A percentile compares a stretch with the other conserved stretches of the same genome.
These are phyloP conservation scores for Voacanga thouarsii DNA, from an alignment of 257 asterid genomes.

Conservation along the genomic window DNA sequence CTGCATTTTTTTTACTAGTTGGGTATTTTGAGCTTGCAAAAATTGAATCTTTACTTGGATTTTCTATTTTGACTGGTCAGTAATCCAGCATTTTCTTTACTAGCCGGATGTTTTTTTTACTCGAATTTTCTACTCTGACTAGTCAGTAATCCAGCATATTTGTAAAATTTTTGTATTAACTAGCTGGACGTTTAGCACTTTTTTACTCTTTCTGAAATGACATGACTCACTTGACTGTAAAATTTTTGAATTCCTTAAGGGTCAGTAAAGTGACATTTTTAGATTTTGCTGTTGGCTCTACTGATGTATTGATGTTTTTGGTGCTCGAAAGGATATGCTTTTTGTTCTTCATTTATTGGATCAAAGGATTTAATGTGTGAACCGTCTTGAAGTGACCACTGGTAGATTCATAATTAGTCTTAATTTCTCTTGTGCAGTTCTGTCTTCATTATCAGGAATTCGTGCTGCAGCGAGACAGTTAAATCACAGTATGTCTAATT, in stretches of 20 bases:
- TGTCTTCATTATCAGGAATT: constrained; percentile 47
- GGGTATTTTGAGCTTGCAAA: not conserved
- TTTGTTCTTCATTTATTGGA: not conserved
- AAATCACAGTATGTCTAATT: constrained; percentile 27
- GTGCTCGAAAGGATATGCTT: not conserved
- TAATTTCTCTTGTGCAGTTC: constrained; percentile 33
- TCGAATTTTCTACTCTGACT: not conserved
- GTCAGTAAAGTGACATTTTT: not conserved
- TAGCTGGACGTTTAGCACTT: not conserved
- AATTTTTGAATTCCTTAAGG: not conserved
- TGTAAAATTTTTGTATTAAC: not conserved
- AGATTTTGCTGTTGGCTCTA: not conserved
- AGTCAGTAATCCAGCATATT: not conserved
- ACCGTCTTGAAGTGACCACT: not conserved
- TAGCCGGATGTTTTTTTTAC: not conserved
- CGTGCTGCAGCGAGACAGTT: constrained; percentile 28
- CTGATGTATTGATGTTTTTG: not conserved
- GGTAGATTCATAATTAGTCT: constrained; percentile 9
- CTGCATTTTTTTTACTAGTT: not conserved
- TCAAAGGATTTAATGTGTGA: not conserved
- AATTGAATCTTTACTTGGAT: not conserved
- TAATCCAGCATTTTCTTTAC: not conserved
- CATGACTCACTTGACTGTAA: not conserved
- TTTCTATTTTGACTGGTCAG: not conserved
- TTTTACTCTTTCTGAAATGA: not conserved